Percentiles rank a stretch among this genome's conserved stretches.
Conservation (phyloP, 2,329 filamentous ascomycete species). For the Hypoxylon sp. region DNA sequence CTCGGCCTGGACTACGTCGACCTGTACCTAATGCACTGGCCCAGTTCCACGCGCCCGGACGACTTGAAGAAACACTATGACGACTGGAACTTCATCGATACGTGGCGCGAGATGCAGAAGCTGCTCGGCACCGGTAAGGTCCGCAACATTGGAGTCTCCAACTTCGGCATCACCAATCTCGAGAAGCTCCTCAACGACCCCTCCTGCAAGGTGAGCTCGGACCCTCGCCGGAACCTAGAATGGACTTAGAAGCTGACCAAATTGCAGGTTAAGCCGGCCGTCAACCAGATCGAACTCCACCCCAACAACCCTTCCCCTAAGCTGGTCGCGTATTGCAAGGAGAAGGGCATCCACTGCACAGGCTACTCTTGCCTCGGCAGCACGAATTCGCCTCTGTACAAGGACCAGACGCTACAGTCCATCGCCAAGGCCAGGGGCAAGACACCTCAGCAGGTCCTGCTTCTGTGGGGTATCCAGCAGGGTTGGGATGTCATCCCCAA, state of each 20-base stretch:
- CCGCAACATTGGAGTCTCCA: constrained; percentile 85
- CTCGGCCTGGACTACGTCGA: constrained; percentile 76
- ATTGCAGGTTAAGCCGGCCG: constrained; percentile 68
- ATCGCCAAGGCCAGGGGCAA: constrained; percentile 76
- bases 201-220: constrained; percentile 66
- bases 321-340: constrained; percentile 77
- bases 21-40: constrained; percentile 81
- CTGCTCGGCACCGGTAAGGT: constrained; percentile 77
- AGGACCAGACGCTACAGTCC: constrained; percentile 71
- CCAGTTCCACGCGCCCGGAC: constrained; percentile 71
- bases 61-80: constrained; percentile 75
- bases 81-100: constrained; percentile 87
- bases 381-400: constrained; percentile 76
- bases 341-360: constrained; percentile 80
- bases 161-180: constrained; percentile 85
- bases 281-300: constrained; percentile 87
- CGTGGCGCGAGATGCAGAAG: constrained; percentile 80
- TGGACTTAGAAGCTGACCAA: constrained; percentile 6
- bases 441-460: constrained; percentile 79
- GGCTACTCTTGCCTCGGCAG: constrained; percentile 81
- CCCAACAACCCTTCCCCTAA: constrained; percentile 85
- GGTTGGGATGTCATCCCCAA: constrained; percentile 90
- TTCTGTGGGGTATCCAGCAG: constrained; percentile 84
- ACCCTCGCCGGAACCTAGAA: background rate
- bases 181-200: constrained; percentile 79